These are phyloP conservation scores for Sungouiozyma ichnusensis DNA, from an alignment of 805 yeast species.

Conservation along the genomic window DNA sequence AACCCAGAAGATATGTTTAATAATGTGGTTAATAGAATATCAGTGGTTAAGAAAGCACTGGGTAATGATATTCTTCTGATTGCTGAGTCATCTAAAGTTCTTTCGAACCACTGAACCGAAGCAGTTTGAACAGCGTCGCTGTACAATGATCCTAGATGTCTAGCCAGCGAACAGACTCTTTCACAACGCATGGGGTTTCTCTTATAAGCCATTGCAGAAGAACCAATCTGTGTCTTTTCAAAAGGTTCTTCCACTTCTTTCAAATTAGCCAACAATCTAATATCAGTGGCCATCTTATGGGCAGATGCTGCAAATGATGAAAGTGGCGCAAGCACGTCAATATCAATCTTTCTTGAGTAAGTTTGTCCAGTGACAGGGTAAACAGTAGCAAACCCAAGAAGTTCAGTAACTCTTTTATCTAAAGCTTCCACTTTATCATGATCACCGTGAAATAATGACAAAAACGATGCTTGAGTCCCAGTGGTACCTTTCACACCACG, in stretches of 20 bases:
- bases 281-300: slow-evolving; percentile 96
- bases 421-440: slow-evolving; percentile 91
- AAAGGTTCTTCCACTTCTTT: slow-evolving; percentile 98
- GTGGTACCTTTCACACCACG: slow-evolving; percentile 99
- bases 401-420: slow-evolving; percentile 85
- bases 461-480: slow-evolving; percentile 96
- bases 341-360: slow-evolving; percentile 96
- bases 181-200: slow-evolving; percentile 99
- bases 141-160: slow-evolving; percentile 87
- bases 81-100: slow-evolving; percentile 96
- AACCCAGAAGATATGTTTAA: slow-evolving; percentile 88
- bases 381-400: slow-evolving; percentile 86
- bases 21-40: slow-evolving; percentile 80
- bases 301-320: slow-evolving; percentile 93
- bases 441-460: slow-evolving; percentile 90
- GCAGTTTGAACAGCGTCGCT: slow-evolving; percentile 95
- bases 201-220: slow-evolving; percentile 98
- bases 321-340: slow-evolving; percentile 85
- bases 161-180: slow-evolving; percentile 95
- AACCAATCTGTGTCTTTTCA: slow-evolving; percentile 96
- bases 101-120: slow-evolving; percentile 98
- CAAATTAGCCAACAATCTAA: slow-evolving; percentile 88
- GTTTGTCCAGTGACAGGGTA: slow-evolving; percentile 99
- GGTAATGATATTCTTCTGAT: slow-evolving; percentile 95
- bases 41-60: slow-evolving; percentile 92